Evolutionary conservation across 106 monocot species (phyloP).

Genomic region (Apostasia shenzhenica): DNA sequence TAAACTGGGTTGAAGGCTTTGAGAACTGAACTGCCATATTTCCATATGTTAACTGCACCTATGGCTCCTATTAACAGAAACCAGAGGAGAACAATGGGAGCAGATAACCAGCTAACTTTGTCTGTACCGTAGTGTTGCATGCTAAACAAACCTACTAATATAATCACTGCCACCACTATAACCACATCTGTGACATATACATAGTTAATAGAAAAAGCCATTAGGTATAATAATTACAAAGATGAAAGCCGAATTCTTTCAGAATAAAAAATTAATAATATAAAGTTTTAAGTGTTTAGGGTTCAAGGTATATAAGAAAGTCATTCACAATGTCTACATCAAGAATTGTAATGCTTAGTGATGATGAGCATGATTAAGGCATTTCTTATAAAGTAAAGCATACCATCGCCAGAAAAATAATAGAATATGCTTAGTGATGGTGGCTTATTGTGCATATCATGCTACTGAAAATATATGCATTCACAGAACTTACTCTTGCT

Average conservation of each 20-base stretch:
- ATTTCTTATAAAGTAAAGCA: background rate
- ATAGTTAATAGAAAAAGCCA: constrained; percentile 4
- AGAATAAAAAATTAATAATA: background rate
- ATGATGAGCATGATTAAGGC: background rate
- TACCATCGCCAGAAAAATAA: no score
- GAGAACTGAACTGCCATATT: constrained; percentile 60
- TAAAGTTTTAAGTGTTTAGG: background rate
- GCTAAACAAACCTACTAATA: constrained; percentile 41
- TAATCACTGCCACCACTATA: constrained; percentile 32
- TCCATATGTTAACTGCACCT: constrained; percentile 79
- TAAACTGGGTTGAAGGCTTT: constrained; percentile 82
- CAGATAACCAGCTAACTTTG: constrained; percentile 43
- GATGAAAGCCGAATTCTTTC: background rate
- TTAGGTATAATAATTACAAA: constrained; percentile 10
- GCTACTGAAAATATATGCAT: no score
- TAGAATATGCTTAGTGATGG: no score
- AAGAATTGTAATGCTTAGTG: background rate
- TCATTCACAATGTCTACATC: background rate
- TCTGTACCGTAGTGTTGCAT: constrained; percentile 54
- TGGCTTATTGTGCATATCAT: no score
- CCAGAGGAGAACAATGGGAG: constrained; percentile 52
- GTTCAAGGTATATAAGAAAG: no score
- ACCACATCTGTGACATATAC: constrained; percentile 31
- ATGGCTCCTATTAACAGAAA: constrained; percentile 76
- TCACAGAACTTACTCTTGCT: constrained; percentile 33